Base-by-base conservation (phyloP, 352 stramenopile genomes). In the Phytophthora crassamura region DNA sequence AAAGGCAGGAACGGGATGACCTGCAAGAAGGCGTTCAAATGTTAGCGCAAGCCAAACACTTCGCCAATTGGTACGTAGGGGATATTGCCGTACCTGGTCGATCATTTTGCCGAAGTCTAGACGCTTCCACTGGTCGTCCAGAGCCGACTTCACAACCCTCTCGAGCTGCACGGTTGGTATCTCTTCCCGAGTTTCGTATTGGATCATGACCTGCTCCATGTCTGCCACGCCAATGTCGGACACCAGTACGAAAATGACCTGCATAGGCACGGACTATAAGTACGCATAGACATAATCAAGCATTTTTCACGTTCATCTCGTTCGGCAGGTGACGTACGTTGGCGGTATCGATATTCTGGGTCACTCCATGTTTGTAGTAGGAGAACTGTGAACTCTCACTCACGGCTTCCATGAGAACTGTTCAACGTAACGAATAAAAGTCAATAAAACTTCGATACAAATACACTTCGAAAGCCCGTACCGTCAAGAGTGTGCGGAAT, bases 31-130 rank as follows among this genome's bases (percentile, higher is more conserved):
- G 10, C 53, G 25, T 35, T 28, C 10, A 5, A 32, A 7, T 5
- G 3, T 30, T 30, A 30, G 25, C 16, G 5, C 15, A 1, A 34
- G 10, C 35, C n/a, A 14, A 51, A 51, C 3, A 1, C 5, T 15
- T 34, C 4, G 6, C 9, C n/a, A 7, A 38, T 33, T 15, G 1
- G 5, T 3, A n/a, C 4, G n/a, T 18, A 46, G n/a, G 5, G 10
- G 12, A 5, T 7, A 32, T 7, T 4, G 4, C 4, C 64, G 20
- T 55, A 91, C 85, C 72, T 91, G 78, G 59, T 94, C 78, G 39
- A 97, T 89, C 77, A 96, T 91, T 63, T 97, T 97, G 22, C 85
- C 88, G 74, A 97, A 97, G 25, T 92, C 80, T n/a, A 97, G 72
- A 7, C 89, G 74, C 50, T 90, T 86, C 90, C 90, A 97, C 55